phyloP scores from a whole-genome alignment of 2,329 filamentous ascomycete genomes.

The Xylaria sp. region DNA sequence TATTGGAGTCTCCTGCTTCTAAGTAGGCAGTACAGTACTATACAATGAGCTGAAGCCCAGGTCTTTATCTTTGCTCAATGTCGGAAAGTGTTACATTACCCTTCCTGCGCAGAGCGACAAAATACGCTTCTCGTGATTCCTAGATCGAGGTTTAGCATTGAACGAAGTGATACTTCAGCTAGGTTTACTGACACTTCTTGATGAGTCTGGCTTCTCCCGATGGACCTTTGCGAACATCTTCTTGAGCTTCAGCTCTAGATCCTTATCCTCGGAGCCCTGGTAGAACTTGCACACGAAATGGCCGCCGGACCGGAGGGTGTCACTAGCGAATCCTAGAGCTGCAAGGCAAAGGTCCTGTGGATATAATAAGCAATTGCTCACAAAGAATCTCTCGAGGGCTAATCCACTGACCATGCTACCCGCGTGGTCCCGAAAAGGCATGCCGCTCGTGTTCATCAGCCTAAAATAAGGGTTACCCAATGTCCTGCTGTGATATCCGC shows the following conservation, averaged over 20 bases:
- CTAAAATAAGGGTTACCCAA: constrained; percentile 95
- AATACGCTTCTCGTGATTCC: constrained; percentile 86
- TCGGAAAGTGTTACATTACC: constrained; percentile 39
- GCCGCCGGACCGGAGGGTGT: constrained; percentile 79
- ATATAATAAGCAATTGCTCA: constrained; percentile 2
- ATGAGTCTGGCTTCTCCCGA: constrained; percentile 89
- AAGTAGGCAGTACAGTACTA: neutral
- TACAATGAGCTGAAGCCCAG: neutral
- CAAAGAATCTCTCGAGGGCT: neutral
- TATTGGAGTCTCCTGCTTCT: neutral
- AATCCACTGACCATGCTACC: constrained; percentile 80
- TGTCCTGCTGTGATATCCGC: constrained; percentile 80
- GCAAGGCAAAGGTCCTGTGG: constrained; percentile 83
- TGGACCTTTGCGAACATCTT: constrained; percentile 78
- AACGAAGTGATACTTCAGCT: neutral
- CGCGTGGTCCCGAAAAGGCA: constrained; percentile 82
- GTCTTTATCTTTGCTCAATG: constrained; percentile 3
- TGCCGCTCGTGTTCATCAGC: constrained; percentile 99
- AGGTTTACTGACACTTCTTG: constrained; percentile 68
- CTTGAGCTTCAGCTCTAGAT: constrained; percentile 73
- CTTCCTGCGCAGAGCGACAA: constrained; percentile 77
- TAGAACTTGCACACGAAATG: constrained; percentile 99
- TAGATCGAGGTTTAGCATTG: constrained; percentile 39
- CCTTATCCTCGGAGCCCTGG: constrained; percentile 83
- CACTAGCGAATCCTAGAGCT: constrained; percentile 81